Evolutionary conservation across 2,329 filamentous ascomycete genomes (phyloP), one percentile per base, ranked within the genome.

Genomic region (Aspergillus pseudotamarii): DNA sequence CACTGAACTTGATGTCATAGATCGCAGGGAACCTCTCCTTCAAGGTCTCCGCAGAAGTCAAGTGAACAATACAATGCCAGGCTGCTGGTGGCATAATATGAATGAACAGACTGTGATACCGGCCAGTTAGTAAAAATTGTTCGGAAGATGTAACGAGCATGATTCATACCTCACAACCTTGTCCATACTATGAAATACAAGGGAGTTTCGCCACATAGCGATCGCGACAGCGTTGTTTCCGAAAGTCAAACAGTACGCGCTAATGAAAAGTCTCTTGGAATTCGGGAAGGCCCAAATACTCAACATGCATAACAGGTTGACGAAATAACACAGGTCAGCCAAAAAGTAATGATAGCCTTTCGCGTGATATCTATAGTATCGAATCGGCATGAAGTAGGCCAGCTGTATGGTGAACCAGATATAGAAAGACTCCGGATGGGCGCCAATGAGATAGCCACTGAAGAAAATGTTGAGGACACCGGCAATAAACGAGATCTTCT

Each of bases 71-170:
- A 74, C 93, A 96, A 78, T 99, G 95, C 14, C 99, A 85, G 1
- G 94, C 92, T 6, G 91, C 94, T 68, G 94, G 97, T 1, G 95
- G 95, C 94, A 99, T 99, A 73, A 99, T 96, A 78, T 99, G 95
- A 70, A 99, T 97, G 81, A 99, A 99, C n/a, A 99, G 85, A 76
- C 88, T 90, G 65, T 10, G 1, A 28, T 19, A 19, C 11, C 34
- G 21, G 53, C 66, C 48, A 68, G 56, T 34, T 16, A 12, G n/a
- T 16, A 11, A 8, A n/a, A 14, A 48, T 3, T 32, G 5, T 6
- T 28, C 4, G 43, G 16, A 16, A 26, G 2, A 21, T 43, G 16
- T 60, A 23, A 46, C 11, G n/a, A 11, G 19, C 36, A 26, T 21
- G 10, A 23, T 4, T 46, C 81, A 69, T 79, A 88, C 75, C 92